These are phyloP conservation scores for Exophiala aquamarina DNA, from an alignment of 2,329 filamentous ascomycete genomes.

Conservation along the genomic window DNA sequence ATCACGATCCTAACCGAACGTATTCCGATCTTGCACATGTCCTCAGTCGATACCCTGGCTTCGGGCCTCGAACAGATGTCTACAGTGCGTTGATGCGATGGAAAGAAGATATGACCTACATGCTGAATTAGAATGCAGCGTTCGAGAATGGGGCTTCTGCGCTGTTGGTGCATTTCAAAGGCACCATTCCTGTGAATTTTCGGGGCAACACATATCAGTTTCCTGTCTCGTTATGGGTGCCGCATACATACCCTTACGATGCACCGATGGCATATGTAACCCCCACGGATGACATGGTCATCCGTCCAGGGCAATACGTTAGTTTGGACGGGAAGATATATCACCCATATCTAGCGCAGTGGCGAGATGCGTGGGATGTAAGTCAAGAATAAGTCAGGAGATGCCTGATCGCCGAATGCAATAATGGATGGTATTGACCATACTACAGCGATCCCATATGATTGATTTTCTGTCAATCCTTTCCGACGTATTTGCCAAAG, in stretches of 20 bases:
- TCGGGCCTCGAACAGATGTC: slow-evolving; percentile 82
- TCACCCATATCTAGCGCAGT: slow-evolving; percentile 90
- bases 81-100: slow-evolving; percentile 70
- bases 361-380: slow-evolving; percentile 88
- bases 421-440: not conserved
- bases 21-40: slow-evolving; percentile 88
- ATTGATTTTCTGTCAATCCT: slow-evolving; percentile 80
- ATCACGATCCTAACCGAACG: slow-evolving; percentile 86
- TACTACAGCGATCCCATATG: slow-evolving; percentile 70
- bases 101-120: not conserved
- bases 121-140: slow-evolving; percentile 53
- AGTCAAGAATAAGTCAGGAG: slow-evolving; percentile 47
- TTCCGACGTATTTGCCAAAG: slow-evolving; percentile 86
- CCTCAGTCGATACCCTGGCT: slow-evolving; percentile 73
- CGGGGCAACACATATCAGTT: slow-evolving; percentile 88
- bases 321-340: slow-evolving; percentile 83
- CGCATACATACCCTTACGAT: slow-evolving; percentile 83
- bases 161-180: slow-evolving; percentile 79
- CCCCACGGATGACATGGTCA: slow-evolving; percentile 82
- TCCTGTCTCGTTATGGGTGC: slow-evolving; percentile 89
- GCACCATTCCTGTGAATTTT: slow-evolving; percentile 89
- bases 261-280: slow-evolving; percentile 85
- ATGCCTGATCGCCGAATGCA: not conserved
- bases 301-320: slow-evolving; percentile 91
- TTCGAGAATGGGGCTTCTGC: slow-evolving; percentile 86